Evolutionary conservation across 2,329 filamentous ascomycete species (phyloP).

Genomic region (Fusarium transvaalense): DNA sequence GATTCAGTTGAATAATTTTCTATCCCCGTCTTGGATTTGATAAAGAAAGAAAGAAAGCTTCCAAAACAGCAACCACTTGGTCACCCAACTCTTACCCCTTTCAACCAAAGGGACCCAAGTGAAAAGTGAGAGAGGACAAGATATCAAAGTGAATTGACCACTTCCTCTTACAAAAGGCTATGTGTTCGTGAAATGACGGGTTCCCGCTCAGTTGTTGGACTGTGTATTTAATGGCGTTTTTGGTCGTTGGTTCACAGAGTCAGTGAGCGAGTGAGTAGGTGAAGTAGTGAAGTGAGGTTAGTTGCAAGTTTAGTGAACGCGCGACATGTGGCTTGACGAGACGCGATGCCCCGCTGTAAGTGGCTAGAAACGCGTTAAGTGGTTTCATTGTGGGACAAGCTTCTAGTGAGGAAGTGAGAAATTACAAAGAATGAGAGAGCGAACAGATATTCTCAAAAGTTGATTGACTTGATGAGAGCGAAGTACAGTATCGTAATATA

Average conservation of each 20-base stretch:
- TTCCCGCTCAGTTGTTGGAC: background rate
- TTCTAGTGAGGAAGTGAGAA: background rate
- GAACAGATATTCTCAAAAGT: background rate
- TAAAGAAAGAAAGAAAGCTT: background rate
- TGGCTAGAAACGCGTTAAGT: constrained; percentile 49
- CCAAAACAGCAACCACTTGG: constrained; percentile 37
- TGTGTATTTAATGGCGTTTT: constrained; percentile 14
- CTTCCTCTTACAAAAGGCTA: background rate
- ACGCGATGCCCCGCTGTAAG: constrained; percentile 47
- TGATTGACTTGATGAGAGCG: background rate
- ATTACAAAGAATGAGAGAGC: background rate
- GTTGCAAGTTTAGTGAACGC: constrained; percentile 40
- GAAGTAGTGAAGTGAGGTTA: constrained; percentile 21
- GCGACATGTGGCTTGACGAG: constrained; percentile 44
- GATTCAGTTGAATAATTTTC: background rate
- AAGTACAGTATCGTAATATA: background rate
- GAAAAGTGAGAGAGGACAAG: background rate
- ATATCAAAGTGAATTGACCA: background rate
- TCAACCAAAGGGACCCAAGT: background rate
- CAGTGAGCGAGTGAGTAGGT: constrained; percentile 13
- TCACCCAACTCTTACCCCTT: constrained; percentile 21
- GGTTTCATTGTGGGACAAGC: constrained; percentile 25
- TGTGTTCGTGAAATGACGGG: background rate
- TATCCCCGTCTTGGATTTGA: background rate
- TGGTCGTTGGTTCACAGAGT: constrained; percentile 6